phyloP scores from a whole-genome alignment of 768 basidiomycete species.

The Mrakia blollopis region DNA sequence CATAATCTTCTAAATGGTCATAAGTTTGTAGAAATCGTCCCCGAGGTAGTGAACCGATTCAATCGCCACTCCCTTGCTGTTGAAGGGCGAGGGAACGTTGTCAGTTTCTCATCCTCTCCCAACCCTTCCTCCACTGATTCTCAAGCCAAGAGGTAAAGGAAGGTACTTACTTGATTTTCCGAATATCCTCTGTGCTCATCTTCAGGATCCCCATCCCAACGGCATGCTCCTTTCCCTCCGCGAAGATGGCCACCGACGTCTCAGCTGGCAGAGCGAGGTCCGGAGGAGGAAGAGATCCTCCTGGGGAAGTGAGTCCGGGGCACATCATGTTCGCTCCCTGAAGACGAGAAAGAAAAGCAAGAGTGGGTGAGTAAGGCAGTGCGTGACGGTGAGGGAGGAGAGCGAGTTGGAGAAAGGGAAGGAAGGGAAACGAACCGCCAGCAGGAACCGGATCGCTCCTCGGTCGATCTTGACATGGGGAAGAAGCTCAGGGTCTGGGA shows the following conservation, averaged over 20 bases:
- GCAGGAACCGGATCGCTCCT: conserved; percentile 94
- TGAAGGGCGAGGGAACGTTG: not conserved
- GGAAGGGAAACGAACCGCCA: conserved; percentile 53
- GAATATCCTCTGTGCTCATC: conserved; percentile 81
- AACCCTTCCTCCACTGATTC: not conserved
- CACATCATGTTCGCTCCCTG: conserved; percentile 51
- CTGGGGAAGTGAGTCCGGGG: conserved; percentile 88
- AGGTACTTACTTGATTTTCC: conserved; percentile 56
- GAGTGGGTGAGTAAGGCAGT: no score
- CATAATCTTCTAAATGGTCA: conserved; percentile 18
- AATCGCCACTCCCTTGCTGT: conserved; percentile 33
- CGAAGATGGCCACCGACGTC: conserved; percentile 79
- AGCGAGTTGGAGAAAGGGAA: not conserved
- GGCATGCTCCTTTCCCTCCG: conserved; percentile 93
- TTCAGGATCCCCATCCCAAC: conserved; percentile 80
- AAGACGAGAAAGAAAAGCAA: no score
- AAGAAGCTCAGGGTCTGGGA: conserved; percentile 79
- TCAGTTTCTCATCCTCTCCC: not conserved
- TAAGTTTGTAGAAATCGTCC: conserved; percentile 27
- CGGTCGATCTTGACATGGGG: conserved; percentile 87
- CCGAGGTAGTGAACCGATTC: conserved; percentile 32
- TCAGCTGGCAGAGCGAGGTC: conserved; percentile 63
- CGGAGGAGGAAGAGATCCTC: conserved; percentile 76
- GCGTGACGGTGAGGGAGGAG: not conserved
- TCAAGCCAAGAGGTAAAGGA: not conserved